Evolutionary conservation across 2,329 filamentous ascomycete species (phyloP), one percentile per base, ranked within the genome.

Genomic region (Clarireedia homoeocarpa): DNA sequence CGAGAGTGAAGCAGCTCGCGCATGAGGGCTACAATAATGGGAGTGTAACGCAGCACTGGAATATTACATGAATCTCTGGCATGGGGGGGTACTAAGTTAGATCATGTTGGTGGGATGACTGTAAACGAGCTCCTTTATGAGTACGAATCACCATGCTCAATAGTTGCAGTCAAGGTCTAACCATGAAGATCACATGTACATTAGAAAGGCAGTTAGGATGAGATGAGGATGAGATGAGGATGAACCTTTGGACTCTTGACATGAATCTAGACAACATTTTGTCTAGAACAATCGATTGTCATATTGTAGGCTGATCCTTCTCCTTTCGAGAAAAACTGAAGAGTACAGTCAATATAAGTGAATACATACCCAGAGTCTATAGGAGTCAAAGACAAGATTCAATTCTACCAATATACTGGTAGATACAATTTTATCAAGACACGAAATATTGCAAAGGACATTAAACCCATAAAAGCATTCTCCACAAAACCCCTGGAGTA

Each of bases 401-500:
- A 20, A 9, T 38, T 42, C 15, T n/a, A n/a, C 39, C n/a, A 42
- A n/a, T 42, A 20, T 17, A 38, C 34, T 15, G 34, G 34, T 14
- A 42, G 39, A 20, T 42, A 42, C 39, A 34, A 34, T 34, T 34
- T 34, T 12, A 34, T 34, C 30, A 34, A 34, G 30, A 34, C 30
- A 34, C 10, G 30, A 34, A 34, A 34, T 34, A 34, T 34, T 34
- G 30, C 30, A 34, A 34, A 34, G 30, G 30, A 34, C 30, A 34
- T 34, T 34, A 34, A 34, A 34, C 9, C 30, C 9, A 34, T 34
- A 34, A 34, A 34, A 34, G 5, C 24, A 15, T 47, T 47, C 53
- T 55, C 53, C 53, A 55, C 53, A 55, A 49, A 48, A 36, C 51
- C 54, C 54, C 49, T 47, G 45, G 49, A 56, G 54, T 23, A 56